Percentiles rank a stretch among this genome's conserved stretches.
phyloP scores from a whole-genome alignment of 257 asterid genomes.

The Penstemon newberryi region DNA sequence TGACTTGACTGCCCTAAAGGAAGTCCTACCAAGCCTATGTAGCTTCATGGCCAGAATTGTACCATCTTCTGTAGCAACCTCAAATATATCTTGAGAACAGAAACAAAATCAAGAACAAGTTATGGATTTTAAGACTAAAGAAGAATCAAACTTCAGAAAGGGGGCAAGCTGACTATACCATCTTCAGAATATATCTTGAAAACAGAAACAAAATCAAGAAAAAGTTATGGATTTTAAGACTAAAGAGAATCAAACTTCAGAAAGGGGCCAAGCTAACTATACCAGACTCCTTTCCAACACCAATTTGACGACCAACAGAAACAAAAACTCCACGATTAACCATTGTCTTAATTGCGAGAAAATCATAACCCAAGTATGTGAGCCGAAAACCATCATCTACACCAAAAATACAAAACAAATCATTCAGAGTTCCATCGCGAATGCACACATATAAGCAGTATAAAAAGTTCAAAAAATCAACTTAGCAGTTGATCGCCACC shows the following conservation, averaged over 20 bases:
- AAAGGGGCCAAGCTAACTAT: conserved; percentile 19
- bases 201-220: too few relatives aligned
- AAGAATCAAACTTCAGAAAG: conserved; percentile 15
- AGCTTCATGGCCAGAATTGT: conserved; percentile 90
- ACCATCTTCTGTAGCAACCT: conserved; percentile 96
- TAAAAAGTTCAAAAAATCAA: conserved; percentile 3
- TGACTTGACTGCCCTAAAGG: conserved; percentile 94
- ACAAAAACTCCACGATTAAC: conserved; percentile 89
- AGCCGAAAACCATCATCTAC: conserved; percentile 97
- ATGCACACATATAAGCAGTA: background rate
- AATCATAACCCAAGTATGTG: conserved; percentile 95
- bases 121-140: conserved; percentile 3
- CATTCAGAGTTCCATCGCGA: conserved; percentile 18
- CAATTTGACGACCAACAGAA: conserved; percentile 94
- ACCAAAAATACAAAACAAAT: conserved; percentile 1
- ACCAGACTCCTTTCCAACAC: conserved; percentile 99
- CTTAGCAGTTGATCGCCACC: background rate
- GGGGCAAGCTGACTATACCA: conserved; percentile 45
- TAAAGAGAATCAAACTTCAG: conserved; percentile 1
- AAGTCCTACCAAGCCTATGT: conserved; percentile 93
- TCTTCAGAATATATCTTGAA: too few relatives aligned
- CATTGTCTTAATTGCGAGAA: conserved; percentile 93
- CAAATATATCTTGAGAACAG: conserved; percentile 71
- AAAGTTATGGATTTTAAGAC: too few relatives aligned
- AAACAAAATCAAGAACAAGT: conserved; percentile 13